These are phyloP conservation scores for Mycena polygramma DNA, from an alignment of 768 basidiomycete species.

Conservation along the genomic window DNA sequence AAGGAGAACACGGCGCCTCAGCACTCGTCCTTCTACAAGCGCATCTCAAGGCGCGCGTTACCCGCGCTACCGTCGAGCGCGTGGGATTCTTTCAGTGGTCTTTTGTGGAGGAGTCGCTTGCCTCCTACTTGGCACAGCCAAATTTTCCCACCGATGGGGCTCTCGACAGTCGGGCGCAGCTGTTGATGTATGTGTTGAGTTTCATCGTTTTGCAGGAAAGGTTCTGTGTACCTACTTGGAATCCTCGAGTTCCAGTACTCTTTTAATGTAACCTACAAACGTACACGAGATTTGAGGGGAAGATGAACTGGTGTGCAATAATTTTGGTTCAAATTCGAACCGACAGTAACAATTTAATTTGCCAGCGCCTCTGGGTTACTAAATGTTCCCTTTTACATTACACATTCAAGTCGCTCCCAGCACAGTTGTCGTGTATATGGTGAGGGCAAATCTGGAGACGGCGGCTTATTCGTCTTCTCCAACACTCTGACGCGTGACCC, in stretches of 20 bases:
- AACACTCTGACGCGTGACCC: background rate
- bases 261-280: no score
- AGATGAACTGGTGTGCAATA: no score
- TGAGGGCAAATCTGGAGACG: no score
- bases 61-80: background rate
- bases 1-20: no score
- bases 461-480: no score
- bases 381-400: no score
- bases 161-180: background rate
- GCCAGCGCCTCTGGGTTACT: no score
- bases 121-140: background rate
- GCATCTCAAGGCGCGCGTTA: background rate
- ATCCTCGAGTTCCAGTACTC: slow-evolving; percentile 15
- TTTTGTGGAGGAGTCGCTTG: background rate
- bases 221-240: background rate
- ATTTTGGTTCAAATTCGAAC: no score
- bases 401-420: no score
- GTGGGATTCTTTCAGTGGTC: background rate
- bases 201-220: background rate
- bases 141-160: background rate
- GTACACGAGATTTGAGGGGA: no score
- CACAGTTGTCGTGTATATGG: no score
- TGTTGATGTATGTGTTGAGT: slow-evolving; percentile 1
- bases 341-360: no score
- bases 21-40: background rate